Percentiles rank a stretch among this genome's conserved stretches.
Evolutionary conservation across 176 grass and related monocot species (phyloP).

Genomic region (Rhynchospora tenuis): DNA sequence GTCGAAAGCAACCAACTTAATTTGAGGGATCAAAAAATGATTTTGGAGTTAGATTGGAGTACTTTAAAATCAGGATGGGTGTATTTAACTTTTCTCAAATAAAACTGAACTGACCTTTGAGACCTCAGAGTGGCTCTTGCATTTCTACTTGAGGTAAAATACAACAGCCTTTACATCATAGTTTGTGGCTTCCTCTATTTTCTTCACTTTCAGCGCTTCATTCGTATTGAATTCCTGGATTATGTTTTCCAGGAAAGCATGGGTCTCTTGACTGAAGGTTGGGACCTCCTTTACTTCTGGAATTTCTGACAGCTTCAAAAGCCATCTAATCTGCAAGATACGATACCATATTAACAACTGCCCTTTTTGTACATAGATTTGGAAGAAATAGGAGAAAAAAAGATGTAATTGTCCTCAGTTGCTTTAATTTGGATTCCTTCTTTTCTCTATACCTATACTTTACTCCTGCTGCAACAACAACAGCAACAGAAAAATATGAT

Average conservation of each 20-base stretch:
- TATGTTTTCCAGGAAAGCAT: too few relatives aligned
- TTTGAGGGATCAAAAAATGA: too few relatives aligned
- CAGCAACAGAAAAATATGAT: not conserved
- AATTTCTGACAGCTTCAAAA: constrained; percentile 81
- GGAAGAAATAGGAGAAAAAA: not conserved
- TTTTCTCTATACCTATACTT: not conserved
- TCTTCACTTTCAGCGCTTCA: not conserved
- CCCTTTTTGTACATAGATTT: not conserved
- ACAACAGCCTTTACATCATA: constrained; percentile 91
- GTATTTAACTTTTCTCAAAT: not conserved
- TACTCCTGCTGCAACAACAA: not conserved
- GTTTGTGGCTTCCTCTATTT: constrained; percentile 83
- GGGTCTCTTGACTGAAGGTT: constrained; percentile 45
- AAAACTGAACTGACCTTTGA: constrained; percentile 42
- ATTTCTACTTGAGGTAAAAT: constrained; percentile 90
- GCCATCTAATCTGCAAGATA: constrained; percentile 62
- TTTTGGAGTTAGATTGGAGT: not conserved
- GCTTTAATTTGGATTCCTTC: not conserved
- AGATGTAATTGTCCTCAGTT: not conserved
- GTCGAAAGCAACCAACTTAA: not conserved
- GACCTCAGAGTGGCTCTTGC: constrained; percentile 63
- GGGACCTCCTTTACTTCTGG: constrained; percentile 79
- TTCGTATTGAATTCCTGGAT: not conserved
- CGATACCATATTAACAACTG: not conserved
- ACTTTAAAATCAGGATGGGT: not conserved